Percentiles rank a stretch among this genome's conserved stretches.
These are phyloP conservation scores for Chrysanthemum lavandulifolium DNA, from an alignment of 129 eudicot genomes.

Conservation along the genomic window DNA sequence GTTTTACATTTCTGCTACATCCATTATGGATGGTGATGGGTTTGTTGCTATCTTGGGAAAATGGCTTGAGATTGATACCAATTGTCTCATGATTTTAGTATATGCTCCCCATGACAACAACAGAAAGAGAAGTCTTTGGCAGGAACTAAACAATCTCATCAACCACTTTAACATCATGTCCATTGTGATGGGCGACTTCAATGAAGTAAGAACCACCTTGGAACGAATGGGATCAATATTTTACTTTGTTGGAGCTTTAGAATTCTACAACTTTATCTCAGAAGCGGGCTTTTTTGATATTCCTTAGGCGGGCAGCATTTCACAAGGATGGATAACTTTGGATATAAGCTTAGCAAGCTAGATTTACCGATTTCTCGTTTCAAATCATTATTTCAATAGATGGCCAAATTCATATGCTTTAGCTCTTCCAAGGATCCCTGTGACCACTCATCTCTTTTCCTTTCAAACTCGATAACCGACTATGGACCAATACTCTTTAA, in stretches of 20 bases:
- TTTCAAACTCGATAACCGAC: neutral
- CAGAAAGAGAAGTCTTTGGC: neutral
- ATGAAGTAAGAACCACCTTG: neutral
- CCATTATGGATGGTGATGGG: neutral
- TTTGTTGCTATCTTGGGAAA: neutral
- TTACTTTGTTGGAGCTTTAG: neutral
- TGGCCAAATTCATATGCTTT: neutral
- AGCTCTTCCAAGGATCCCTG: neutral
- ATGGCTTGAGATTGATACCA: neutral
- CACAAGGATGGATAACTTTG: neutral
- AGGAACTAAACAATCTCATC: neutral
- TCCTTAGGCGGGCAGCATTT: neutral
- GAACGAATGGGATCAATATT: neutral
- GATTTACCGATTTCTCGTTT: neutral
- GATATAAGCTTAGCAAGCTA: neutral
- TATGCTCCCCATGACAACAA: neutral
- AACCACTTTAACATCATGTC: neutral
- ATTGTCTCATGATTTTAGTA: neutral
- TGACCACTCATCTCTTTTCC: neutral
- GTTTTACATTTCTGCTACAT: too few species aligned
- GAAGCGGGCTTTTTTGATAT: neutral
- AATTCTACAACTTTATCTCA: too few species aligned
- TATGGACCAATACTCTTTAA: neutral
- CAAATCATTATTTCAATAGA: neutral
- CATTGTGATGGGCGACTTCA: neutral